These are phyloP conservation scores for Seiridium cupressi DNA, from an alignment of 2,329 filamentous ascomycete species.

Conservation along the genomic window DNA sequence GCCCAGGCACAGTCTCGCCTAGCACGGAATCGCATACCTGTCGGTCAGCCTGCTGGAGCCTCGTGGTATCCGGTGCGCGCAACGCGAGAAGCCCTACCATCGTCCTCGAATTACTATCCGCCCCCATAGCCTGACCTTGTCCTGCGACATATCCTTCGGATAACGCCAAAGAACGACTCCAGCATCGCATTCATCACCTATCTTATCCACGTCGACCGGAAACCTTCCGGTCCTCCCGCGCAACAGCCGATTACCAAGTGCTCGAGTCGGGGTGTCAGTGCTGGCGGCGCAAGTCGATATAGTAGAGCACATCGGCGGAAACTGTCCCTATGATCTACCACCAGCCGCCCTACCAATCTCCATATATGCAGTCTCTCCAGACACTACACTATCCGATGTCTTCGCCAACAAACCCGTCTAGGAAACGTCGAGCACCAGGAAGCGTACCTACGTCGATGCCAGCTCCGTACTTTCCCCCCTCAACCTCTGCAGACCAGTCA, in stretches of 20 bases:
- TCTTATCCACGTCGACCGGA: too few relatives aligned
- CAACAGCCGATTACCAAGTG: too few relatives aligned
- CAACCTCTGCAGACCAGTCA: conserved; percentile 44
- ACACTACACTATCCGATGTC: conserved; percentile 12
- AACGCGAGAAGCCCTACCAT: not conserved
- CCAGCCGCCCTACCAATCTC: not conserved
- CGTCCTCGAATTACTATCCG: not conserved
- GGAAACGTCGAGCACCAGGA: conserved; percentile 31
- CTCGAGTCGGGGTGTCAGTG: too few relatives aligned
- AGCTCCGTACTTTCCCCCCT: conserved; percentile 25
- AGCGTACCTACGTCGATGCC: conserved; percentile 29
- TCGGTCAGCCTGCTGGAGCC: conserved; percentile 3
- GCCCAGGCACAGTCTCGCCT: conserved; percentile 1
- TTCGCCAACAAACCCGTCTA: conserved; percentile 24
- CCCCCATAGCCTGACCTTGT: not conserved
- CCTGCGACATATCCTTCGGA: not conserved
- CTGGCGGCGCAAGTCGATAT: too few relatives aligned
- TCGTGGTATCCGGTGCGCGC: conserved; percentile 2
- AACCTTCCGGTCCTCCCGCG: too few relatives aligned
- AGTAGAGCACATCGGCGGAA: not conserved
- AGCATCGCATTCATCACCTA: too few relatives aligned
- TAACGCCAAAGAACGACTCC: too few relatives aligned
- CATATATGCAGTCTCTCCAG: not conserved
- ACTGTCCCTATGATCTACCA: not conserved
- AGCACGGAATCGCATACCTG: not conserved